Base-by-base conservation (phyloP, 202 grass and related monocot genomes). In the Schoenoplectus tabernaemontani region DNA sequence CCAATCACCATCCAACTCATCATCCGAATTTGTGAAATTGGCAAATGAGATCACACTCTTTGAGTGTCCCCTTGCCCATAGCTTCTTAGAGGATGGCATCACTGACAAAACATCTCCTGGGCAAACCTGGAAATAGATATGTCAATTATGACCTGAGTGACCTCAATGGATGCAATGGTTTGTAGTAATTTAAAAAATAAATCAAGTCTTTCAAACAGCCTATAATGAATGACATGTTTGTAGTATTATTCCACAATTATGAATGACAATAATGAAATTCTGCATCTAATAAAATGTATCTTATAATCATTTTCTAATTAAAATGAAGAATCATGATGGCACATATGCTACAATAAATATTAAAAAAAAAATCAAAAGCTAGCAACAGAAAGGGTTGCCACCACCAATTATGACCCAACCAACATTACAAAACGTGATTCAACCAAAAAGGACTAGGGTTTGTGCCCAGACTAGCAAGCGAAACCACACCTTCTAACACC, bases 21-120 rank as follows among this genome's bases (percentile, higher is more conserved):
- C 81, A 17, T 84, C 84, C 2, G 13, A 75, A 16, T 75, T 42
- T 2, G 9, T 16, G 20, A 82, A 85, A 34, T 78, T 12, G 23
- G 83, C 78, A 38, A 84, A 61, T 7, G 81, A 87, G 42, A 82
- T 77, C 57, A 72, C 88, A 26, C 83, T 90, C 64, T 82, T 80
- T 9, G 83, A 68, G 34, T 72, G 73, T 48, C 90, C 82, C 10
- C 82, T 83, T 1, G 85, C 70, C 91, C 93, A 93, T 1, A 93
- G 19, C 2, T 80, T 59, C 93, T 93, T 97, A 48, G 86, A 76
- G 37, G 85, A 97, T 22, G 93, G 91, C 62, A 97, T 78, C 20
- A 97, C 83, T 34, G 89, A 97, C 23, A 81, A 64, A 20, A 81
- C 75, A 85, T 97, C 92, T 33, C 89, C 84, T n/a, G 87, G 70